phyloP scores from a whole-genome alignment of 192 early-diverging fungal species.

The Coemansia sp. region DNA sequence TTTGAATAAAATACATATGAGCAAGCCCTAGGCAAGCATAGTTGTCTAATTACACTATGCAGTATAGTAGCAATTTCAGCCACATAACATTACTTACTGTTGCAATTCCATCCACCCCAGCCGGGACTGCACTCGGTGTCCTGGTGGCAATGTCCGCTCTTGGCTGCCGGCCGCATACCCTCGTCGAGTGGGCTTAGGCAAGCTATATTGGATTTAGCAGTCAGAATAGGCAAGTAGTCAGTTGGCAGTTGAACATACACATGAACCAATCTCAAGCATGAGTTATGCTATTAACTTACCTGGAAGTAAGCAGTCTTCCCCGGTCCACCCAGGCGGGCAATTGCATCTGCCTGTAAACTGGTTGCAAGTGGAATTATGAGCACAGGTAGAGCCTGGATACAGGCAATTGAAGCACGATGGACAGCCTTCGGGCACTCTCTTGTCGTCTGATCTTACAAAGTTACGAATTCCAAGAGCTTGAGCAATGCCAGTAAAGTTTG shows the following conservation, averaged over 20 bases:
- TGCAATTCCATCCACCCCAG: slow-evolving; percentile 95
- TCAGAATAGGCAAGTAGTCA: background rate
- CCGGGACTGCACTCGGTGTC: slow-evolving; percentile 80
- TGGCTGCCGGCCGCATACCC: slow-evolving; percentile 60
- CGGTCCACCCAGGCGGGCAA: slow-evolving; percentile 80
- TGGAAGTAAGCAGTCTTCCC: slow-evolving; percentile 74
- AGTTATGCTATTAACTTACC: slow-evolving; percentile 24
- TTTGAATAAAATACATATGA: background rate
- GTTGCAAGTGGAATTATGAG: slow-evolving; percentile 75
- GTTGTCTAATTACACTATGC: background rate
- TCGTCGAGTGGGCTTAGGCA: slow-evolving; percentile 70
- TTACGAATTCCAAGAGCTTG: slow-evolving; percentile 50
- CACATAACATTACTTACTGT: slow-evolving; percentile 58
- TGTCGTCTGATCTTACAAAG: slow-evolving; percentile 39
- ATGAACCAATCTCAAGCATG: background rate
- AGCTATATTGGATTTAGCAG: background rate
- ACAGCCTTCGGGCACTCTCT: slow-evolving; percentile 58
- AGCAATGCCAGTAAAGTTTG: slow-evolving; percentile 29
- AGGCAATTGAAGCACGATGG: slow-evolving; percentile 89
- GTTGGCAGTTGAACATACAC: background rate
- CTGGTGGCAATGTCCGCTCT: slow-evolving; percentile 54
- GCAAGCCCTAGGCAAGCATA: too few relatives aligned
- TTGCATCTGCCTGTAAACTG: slow-evolving; percentile 72
- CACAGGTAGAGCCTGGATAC: slow-evolving; percentile 71
- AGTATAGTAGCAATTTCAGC: too few relatives aligned